Percentiles rank a stretch among this genome's conserved stretches.
These are phyloP conservation scores for Boletus rubescentipes DNA, from an alignment of 768 basidiomycete genomes.

Conservation along the genomic window DNA sequence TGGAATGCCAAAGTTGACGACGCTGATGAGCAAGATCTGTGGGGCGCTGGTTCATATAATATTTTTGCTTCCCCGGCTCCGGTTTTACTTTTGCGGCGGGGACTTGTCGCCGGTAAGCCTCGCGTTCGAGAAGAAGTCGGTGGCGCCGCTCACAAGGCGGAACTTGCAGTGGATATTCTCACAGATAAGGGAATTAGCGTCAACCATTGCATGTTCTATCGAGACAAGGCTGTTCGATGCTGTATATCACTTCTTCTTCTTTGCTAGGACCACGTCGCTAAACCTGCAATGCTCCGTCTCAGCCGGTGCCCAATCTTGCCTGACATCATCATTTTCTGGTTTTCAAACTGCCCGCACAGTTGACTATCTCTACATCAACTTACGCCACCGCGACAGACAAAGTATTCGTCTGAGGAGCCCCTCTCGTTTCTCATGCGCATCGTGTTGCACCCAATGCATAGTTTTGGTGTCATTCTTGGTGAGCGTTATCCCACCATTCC, in stretches of 20 bases:
- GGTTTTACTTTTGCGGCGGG: conserved; percentile 5
- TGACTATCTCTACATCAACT: no score
- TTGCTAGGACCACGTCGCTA: no score
- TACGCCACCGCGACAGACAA: no score
- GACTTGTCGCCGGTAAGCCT: not conserved
- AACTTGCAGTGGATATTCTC: conserved; percentile 2
- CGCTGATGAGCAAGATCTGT: not conserved
- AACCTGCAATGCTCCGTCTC: no score
- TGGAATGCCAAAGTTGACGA: not conserved
- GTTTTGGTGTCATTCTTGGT: no score
- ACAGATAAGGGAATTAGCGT: not conserved
- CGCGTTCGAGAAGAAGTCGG: not conserved
- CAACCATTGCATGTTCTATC: not conserved
- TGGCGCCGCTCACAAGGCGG: not conserved
- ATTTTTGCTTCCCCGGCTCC: conserved; percentile 13
- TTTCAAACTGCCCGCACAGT: no score
- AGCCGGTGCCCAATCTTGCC: no score
- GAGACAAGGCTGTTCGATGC: conserved; percentile 1
- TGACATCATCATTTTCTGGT: no score
- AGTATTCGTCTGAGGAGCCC: no score
- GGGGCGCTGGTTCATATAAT: conserved; percentile 1
- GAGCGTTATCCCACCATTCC: no score
- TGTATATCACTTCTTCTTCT: not conserved
- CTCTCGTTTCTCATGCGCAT: no score
- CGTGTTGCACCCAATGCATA: no score